Conservation (phyloP, 1,284 basidiomycete species). For the Naganishia liquefaciens region DNA sequence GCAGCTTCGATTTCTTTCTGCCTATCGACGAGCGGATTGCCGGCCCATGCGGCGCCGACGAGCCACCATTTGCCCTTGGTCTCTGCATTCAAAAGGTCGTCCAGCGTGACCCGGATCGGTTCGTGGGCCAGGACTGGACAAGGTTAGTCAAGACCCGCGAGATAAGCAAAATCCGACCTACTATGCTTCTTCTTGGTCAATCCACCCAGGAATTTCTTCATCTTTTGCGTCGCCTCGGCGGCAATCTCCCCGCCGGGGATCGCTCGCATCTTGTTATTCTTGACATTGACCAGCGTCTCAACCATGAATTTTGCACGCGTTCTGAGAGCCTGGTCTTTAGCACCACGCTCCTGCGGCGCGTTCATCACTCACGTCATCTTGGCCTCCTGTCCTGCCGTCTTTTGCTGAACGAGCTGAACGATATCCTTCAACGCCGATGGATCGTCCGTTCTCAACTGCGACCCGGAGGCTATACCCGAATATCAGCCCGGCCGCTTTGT, state of each 20-base stretch:
- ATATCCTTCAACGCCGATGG: constrained; percentile 60
- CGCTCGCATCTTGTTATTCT: constrained; percentile 81
- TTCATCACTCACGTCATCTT: constrained; percentile 62
- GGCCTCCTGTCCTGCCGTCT: constrained; percentile 62
- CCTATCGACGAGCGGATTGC: constrained; percentile 77
- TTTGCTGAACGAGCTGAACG: constrained; percentile 67
- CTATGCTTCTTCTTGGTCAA: constrained; percentile 75
- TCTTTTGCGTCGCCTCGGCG: constrained; percentile 71
- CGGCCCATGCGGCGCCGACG: constrained; percentile 93
- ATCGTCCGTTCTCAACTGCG: constrained; percentile 73
- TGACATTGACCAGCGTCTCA: constrained; percentile 83
- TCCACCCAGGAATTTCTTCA: constrained; percentile 78
- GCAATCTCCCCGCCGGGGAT: constrained; percentile 62
- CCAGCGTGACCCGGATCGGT: constrained; percentile 75
- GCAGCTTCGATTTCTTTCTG: constrained; percentile 53
- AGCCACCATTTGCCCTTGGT: constrained; percentile 98
- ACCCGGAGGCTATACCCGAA: constrained; percentile 67
- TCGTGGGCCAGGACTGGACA: constrained; percentile 73
- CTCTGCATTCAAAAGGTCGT: constrained; percentile 81
- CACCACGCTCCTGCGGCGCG: neutral
- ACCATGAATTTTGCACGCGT: constrained; percentile 79
- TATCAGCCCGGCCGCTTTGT: neutral
- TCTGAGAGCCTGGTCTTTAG: constrained; percentile 26
- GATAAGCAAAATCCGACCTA: constrained; percentile 44
- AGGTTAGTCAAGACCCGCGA: neutral